Base-by-base conservation (phyloP, 495 filamentous ascomycete genomes). In the Hyaloscypha variabilis region DNA sequence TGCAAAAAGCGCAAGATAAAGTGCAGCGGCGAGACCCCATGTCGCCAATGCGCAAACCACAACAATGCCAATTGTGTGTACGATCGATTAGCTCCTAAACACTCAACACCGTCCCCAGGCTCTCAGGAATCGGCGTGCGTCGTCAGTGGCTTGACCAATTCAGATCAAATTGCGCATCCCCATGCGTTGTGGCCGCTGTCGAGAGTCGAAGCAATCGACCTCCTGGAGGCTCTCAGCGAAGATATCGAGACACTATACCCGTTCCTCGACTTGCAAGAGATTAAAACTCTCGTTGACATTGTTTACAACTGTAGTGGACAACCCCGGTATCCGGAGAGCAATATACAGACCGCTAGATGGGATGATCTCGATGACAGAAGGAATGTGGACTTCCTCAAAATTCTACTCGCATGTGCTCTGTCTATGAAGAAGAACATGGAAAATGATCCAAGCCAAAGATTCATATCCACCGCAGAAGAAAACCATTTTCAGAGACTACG, bases 21-120 rank as follows among this genome's bases (percentile, higher is more conserved):
- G 23, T 52, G 49, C 49, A 52, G 49, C n/a, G 49, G 49, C 49
- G 49, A 52, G 19, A 52, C 49, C 6, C 49, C 49, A 6, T 52
- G 49, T 52, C 23, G 49, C 19, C 17, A n/a, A 25, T 52, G 49
- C 23, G 49, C 19, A 6, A n/a, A 52, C 6, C 49, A 52, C 5
- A 13, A 6, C 5, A 19, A 52, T 19, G 6, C n/a, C 6, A 25
- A 52, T 19, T 52, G 49, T 25, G 23, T 52, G 19, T 52, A 52
- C 17, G 49, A 52, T 5, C 49, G 49, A 19, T 8, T 6, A 25
- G 17, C 6, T 19, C 6, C 17, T 21, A 6, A 52, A 25, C 5
- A 52, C 6, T 6, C 5, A 8, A n/a, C 49, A 6, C 49, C 23
- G 49, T 19, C n/a, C 49, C n/a, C n/a, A n/a, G n/a, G 23, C 5